phyloP scores from a whole-genome alignment of 2,329 filamentous ascomycete genomes.

The Colletotrichum sp. region DNA sequence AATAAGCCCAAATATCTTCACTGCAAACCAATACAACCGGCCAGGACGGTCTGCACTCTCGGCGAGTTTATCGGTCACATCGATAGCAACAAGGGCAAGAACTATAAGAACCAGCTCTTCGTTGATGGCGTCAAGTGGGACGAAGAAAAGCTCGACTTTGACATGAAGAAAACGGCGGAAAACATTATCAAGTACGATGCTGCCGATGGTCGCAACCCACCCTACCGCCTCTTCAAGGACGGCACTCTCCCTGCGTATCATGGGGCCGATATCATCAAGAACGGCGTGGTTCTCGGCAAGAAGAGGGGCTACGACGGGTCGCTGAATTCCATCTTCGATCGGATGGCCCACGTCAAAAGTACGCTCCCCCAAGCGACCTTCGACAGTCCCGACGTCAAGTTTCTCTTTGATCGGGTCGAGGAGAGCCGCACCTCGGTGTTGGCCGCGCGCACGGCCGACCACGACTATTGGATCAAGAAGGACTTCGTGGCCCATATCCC shows the following conservation, averaged over 20 bases:
- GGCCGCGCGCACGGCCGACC: not conserved
- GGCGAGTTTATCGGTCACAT: not conserved
- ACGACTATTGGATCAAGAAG: not conserved
- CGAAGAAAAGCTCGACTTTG: constrained; percentile 4
- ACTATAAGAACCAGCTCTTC: constrained; percentile 2
- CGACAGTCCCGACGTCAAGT: not conserved
- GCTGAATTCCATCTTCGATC: not conserved
- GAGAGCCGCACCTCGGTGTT: not conserved
- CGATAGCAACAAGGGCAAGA: constrained; percentile 3
- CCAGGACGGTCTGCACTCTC: not conserved
- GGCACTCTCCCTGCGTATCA: not conserved
- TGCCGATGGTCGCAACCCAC: not conserved
- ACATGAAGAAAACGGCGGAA: constrained; percentile 1
- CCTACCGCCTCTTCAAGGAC: not conserved
- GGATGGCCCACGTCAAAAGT: not conserved
- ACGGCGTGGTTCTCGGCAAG: not conserved
- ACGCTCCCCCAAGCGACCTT: not conserved
- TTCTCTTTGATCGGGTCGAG: not conserved
- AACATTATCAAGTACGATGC: not conserved
- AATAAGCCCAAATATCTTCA: not conserved
- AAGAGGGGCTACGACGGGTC: not conserved
- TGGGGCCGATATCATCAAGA: not conserved
- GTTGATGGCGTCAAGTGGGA: not conserved
- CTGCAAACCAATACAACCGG: not conserved
- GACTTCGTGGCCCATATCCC: not conserved